Evolutionary conservation across 257 asterid species (phyloP).

Genomic region (Gentiana dahurica): DNA sequence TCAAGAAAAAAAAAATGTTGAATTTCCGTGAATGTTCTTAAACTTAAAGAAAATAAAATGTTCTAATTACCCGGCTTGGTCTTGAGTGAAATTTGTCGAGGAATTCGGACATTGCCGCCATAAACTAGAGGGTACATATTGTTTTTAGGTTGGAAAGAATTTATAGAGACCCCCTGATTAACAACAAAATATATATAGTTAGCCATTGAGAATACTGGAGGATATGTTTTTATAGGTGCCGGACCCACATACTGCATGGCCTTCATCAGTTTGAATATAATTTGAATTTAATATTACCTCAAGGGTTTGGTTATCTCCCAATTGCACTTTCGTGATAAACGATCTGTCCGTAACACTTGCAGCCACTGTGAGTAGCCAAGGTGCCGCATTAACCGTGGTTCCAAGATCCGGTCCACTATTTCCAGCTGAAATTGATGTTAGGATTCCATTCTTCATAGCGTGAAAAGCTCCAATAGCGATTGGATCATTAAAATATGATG

Average conservation of each 20-base stretch:
- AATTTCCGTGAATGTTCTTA: too few species aligned
- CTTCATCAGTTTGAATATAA: too few species aligned
- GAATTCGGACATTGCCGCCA: constrained; percentile 61
- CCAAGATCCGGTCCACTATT: constrained; percentile 44
- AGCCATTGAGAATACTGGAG: not conserved
- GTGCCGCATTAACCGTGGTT: constrained; percentile 30
- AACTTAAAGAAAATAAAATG: not conserved
- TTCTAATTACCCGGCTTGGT: constrained; percentile 23
- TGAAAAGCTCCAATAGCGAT: constrained; percentile 72
- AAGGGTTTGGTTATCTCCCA: constrained; percentile 40
- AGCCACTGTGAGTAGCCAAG: constrained; percentile 65
- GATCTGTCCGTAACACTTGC: constrained; percentile 55
- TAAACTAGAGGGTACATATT: constrained; percentile 45
- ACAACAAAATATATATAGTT: not conserved
- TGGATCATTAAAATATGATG: constrained; percentile 47
- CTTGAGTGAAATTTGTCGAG: constrained; percentile 19
- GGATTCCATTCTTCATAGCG: constrained; percentile 54
- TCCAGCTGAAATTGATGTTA: constrained; percentile 62
- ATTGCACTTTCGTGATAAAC: constrained; percentile 36
- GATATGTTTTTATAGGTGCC: too few species aligned
- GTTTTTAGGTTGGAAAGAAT: constrained; percentile 39
- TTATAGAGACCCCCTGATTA: constrained; percentile 47
- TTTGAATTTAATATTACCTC: constrained; percentile 1
- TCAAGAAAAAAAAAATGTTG: too few species aligned
- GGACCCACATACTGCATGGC: too few species aligned